Evolutionary conservation across 352 stramenopile genomes (phyloP), one percentile per base, ranked within the genome.

Genomic region (Aphanomyces invadans): DNA sequence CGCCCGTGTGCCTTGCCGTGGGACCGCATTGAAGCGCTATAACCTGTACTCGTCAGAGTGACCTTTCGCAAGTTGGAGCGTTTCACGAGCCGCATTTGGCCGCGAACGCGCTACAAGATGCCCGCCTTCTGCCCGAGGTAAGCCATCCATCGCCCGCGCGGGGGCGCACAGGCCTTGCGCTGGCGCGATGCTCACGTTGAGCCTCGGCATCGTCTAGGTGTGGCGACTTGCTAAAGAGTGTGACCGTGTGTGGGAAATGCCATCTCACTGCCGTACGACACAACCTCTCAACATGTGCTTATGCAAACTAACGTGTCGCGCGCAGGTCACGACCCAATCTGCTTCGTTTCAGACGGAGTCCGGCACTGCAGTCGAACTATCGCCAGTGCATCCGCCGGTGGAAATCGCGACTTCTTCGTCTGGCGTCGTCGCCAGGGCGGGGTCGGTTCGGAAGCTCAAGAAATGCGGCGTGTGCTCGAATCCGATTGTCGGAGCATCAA

Each of bases 71-170:
- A n/a, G n/a, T n/a, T n/a, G n/a, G n/a, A n/a, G n/a, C n/a, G n/a
- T n/a, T n/a, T n/a, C n/a, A n/a, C n/a, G n/a, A n/a, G n/a, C n/a
- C n/a, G n/a, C n/a, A n/a, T n/a, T n/a, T n/a, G n/a, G n/a, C n/a
- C n/a, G n/a, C n/a, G n/a, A n/a, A n/a, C n/a, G n/a, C n/a, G n/a
- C n/a, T n/a, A n/a, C n/a, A 57, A 32, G 49, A 57, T 57, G 49
- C 49, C 49, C 36, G 49, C 49, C 11, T 57, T 39, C 36, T 57
- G 49, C 49, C 49, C 49, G 9, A n/a, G 49, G 49, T 57, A n/a
- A n/a, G n/a, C n/a, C n/a, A n/a, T n/a, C n/a, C n/a, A n/a, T n/a
- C n/a, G n/a, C n/a, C n/a, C n/a, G n/a, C n/a, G n/a, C n/a, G n/a
- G n/a, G n/a, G n/a, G n/a, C n/a, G n/a, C n/a, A n/a, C n/a, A n/a